phyloP scores from a whole-genome alignment of 2,329 filamentous ascomycete species.

The Eurotiales sp. region DNA sequence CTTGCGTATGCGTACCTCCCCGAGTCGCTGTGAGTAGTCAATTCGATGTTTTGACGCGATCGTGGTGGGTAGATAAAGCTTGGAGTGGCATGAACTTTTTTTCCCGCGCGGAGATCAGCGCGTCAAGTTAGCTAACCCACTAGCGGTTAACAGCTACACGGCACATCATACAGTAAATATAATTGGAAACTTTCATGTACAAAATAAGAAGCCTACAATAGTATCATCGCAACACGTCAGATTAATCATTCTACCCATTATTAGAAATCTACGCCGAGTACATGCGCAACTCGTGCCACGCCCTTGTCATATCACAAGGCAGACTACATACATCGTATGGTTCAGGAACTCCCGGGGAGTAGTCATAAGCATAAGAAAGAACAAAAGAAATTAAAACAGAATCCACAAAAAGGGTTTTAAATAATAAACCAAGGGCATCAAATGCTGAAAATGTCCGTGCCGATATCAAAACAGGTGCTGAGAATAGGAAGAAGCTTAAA shows the following conservation, averaged over 20 bases:
- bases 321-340: constrained; percentile 10
- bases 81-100: neutral
- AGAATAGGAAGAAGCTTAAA: constrained; percentile 21
- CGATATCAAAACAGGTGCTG: constrained; percentile 14
- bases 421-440: constrained; percentile 11
- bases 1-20: no score
- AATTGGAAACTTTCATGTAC: no score
- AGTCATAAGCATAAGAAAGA: neutral
- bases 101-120: no score
- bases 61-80: no score
- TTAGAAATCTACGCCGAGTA: constrained; percentile 15
- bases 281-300: constrained; percentile 14
- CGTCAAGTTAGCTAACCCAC: no score
- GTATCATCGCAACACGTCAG: neutral
- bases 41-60: no score
- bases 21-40: no score
- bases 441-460: constrained; percentile 13
- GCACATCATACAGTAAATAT: no score
- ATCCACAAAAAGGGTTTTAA: no score
- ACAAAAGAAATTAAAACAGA: neutral
- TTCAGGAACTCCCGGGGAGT: constrained; percentile 3
- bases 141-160: no score
- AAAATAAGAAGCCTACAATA: neutral
- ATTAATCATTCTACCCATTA: constrained; percentile 15
- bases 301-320: constrained; percentile 11